These are phyloP conservation scores for Teratosphaeria viscida DNA, from an alignment of 2,329 filamentous ascomycete species.

Conservation along the genomic window DNA sequence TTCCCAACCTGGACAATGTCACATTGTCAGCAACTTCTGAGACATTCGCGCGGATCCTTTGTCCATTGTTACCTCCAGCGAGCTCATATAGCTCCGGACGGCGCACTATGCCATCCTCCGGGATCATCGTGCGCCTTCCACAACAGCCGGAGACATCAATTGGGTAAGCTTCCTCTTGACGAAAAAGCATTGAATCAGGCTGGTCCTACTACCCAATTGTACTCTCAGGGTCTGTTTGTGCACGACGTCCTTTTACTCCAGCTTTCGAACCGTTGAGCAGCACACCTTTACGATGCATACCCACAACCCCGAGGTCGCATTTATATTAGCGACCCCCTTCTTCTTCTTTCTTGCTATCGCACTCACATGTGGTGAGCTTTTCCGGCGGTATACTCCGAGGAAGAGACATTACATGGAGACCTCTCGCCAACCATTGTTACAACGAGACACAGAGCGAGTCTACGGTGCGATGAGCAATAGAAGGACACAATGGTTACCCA, in stretches of 20 bases:
- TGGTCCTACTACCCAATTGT: background rate
- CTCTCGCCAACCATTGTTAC: background rate
- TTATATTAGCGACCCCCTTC: background rate
- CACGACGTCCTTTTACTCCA: background rate
- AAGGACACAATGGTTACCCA: background rate
- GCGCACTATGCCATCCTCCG: background rate
- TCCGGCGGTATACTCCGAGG: background rate
- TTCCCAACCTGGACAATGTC: background rate
- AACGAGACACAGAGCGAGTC: background rate
- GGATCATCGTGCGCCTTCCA: background rate
- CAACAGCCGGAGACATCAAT: background rate
- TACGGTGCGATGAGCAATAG: background rate
- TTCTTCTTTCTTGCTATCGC: background rate
- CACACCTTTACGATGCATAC: background rate
- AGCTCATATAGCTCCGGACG: background rate
- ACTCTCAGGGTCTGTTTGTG: background rate
- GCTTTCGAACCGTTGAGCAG: background rate
- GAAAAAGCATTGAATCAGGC: background rate
- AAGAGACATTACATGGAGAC: background rate
- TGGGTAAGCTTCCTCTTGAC: background rate
- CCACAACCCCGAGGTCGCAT: background rate
- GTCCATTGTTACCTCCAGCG: background rate
- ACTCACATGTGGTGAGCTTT: background rate
- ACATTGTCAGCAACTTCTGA: background rate
- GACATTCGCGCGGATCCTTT: background rate